Evolutionary conservation across 331 rosid genomes (phyloP), one percentile per base, ranked within the genome.

Genomic region (Malus hybrid): DNA sequence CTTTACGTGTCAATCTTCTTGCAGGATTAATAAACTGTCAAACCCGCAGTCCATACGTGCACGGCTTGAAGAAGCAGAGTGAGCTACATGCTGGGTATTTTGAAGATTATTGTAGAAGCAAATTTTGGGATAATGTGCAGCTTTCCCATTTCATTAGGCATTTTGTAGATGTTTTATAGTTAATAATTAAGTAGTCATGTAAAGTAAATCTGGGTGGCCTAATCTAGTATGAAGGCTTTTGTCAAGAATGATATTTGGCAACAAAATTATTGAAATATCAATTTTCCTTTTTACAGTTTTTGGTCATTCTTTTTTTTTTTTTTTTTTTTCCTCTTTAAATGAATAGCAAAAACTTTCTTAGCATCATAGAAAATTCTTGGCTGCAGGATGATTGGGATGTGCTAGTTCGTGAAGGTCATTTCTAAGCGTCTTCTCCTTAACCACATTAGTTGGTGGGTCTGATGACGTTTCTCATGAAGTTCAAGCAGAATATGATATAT

Each of bases 61-160:
- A 46, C 76, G 84, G 46, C 97, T 94, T 74, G 85, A 80, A 83
- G 93, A 83, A 85, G 93, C 99, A 60, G 73, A 81, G 39, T 88
- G 86, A 82, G 32, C 77, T 33, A n/a, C 61, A n/a, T 8, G 55
- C 48, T 5, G 12, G 15, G 18, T 62, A n/a, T 44, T 10, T 36
- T 14, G 15, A 68, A 67, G 28, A 57, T 65, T 42, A 57, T 62
- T 3, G 55, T 63, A 63, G 60, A 78, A 39, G 67, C 39, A 18
- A 28, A 10, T 22, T 0, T 7, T 54, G 73, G 34, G 72, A 15
- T 50, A 48, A 66, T 20, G 65, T 63, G 46, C 12, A 14, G 20
- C 15, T 72, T 67, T 65, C 44, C 73, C 33, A 18, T 79, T 69
- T 50, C 44, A 10, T 57, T 61, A 29, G 32, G 20, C 77, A 39